Conservation (phyloP, 1,284 basidiomycete species). For the Pascua sp. region DNA sequence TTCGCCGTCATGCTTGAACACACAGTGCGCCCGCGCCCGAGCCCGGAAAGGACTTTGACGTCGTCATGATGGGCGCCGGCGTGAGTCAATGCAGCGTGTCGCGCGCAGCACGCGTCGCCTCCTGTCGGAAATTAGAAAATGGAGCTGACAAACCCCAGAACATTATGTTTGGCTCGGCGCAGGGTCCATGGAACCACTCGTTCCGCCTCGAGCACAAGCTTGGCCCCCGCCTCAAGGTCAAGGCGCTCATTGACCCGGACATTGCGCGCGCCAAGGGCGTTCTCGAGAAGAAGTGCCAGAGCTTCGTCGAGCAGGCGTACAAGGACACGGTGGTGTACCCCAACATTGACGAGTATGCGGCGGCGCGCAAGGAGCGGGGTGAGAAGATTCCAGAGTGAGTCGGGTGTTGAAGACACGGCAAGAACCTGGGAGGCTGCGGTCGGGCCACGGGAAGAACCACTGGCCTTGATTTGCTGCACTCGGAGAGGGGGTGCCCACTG, state of each 20-base stretch:
- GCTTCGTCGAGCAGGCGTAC: conserved; percentile 92
- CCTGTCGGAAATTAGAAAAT: neutral
- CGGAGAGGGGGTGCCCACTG: no score
- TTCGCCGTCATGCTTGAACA: neutral
- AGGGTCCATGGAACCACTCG: conserved; percentile 69
- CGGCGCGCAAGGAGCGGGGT: conserved; percentile 57
- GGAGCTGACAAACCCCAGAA: conserved; percentile 50
- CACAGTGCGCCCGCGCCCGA: conserved; percentile 37
- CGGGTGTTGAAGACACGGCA: no score
- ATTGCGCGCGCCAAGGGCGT: conserved; percentile 74
- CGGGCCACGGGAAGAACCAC: no score
- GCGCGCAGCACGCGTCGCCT: neutral
- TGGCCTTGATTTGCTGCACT: no score
- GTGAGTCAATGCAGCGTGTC: conserved; percentile 30
- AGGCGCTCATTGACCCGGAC: conserved; percentile 89
- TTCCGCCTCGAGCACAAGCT: conserved; percentile 95
- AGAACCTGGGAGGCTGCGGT: no score
- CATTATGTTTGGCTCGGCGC: conserved; percentile 87
- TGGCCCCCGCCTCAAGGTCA: conserved; percentile 90
- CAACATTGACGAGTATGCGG: conserved; percentile 77
- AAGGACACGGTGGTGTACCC: conserved; percentile 84
- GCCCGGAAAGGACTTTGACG: conserved; percentile 69
- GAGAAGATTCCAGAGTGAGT: conserved; percentile 52
- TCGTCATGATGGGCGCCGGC: conserved; percentile 86
- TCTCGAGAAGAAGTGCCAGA: conserved; percentile 84